These are phyloP conservation scores for Russula griseocarnosa DNA, from an alignment of 768 basidiomycete species.

Conservation along the genomic window DNA sequence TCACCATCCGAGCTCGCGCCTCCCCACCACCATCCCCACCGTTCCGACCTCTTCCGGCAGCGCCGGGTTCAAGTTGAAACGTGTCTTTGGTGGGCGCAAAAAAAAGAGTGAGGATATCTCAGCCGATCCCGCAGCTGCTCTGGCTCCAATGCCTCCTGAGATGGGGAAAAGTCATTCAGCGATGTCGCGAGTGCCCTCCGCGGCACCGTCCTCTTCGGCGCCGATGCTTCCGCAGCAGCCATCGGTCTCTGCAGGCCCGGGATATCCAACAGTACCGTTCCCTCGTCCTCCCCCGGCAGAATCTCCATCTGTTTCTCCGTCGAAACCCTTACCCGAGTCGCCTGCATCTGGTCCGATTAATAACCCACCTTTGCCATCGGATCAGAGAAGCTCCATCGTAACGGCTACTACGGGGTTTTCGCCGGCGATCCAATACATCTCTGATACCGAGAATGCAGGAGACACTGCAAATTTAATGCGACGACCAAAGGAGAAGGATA, in stretches of 20 bases:
- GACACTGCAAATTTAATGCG: conserved; percentile 10
- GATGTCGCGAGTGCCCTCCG: conserved; percentile 30
- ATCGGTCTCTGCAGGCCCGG: conserved; percentile 18
- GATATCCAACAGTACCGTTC: conserved; percentile 11
- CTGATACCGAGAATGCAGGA: conserved; percentile 37
- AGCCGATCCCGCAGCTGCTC: conserved; percentile 16
- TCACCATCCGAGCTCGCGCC: conserved; percentile 29
- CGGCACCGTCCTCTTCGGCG: conserved; percentile 27
- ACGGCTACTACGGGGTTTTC: conserved; percentile 55
- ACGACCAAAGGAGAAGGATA: conserved; percentile 34
- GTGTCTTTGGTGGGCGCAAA: conserved; percentile 52
- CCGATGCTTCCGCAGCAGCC: conserved; percentile 18
- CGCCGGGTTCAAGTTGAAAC: conserved; percentile 52
- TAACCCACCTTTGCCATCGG: conserved; percentile 22
- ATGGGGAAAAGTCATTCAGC: conserved; percentile 26
- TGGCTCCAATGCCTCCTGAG: conserved; percentile 5
- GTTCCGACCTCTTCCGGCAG: conserved; percentile 26
- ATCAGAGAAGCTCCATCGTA: conserved; percentile 50
- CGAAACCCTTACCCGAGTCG: conserved; percentile 12
- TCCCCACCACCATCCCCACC: conserved; percentile 30
- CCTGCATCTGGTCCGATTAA: background rate
- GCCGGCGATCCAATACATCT: conserved; percentile 55
- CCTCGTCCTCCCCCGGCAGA: conserved; percentile 5
- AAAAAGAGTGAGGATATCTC: conserved; percentile 53
- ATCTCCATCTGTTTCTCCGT: background rate